These are phyloP conservation scores for Pythium insidiosum DNA, from an alignment of 352 stramenopile species.

Conservation along the genomic window DNA sequence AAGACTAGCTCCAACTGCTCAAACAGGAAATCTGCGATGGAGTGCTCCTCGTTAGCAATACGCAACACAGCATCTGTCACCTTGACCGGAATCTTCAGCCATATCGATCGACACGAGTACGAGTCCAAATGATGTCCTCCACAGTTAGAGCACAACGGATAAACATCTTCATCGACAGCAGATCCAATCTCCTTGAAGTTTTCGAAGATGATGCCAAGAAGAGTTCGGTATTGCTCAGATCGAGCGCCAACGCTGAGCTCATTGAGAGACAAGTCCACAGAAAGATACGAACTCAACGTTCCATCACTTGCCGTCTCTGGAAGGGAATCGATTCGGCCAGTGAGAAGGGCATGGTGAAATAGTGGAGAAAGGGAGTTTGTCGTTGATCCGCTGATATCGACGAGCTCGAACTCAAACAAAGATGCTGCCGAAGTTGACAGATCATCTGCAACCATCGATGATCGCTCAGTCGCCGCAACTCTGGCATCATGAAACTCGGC, in stretches of 20 bases:
- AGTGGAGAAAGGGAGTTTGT: slow-evolving; percentile 42
- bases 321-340: slow-evolving; percentile 61
- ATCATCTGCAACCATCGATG: slow-evolving; percentile 28
- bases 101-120: slow-evolving; percentile 64
- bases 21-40: slow-evolving; percentile 65
- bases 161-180: slow-evolving; percentile 76
- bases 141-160: slow-evolving; percentile 52
- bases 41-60: slow-evolving; percentile 45
- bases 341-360: slow-evolving; percentile 79
- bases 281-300: slow-evolving; percentile 52
- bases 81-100: slow-evolving; percentile 72
- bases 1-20: slow-evolving; percentile 79
- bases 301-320: slow-evolving; percentile 61
- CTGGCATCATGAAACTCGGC: slow-evolving; percentile 80
- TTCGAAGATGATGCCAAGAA: slow-evolving; percentile 81
- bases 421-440: slow-evolving; percentile 51
- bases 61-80: slow-evolving; percentile 68
- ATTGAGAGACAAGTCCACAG: slow-evolving; percentile 62
- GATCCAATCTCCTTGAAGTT: slow-evolving; percentile 80
- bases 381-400: slow-evolving; percentile 70
- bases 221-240: slow-evolving; percentile 53
- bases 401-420: slow-evolving; percentile 80
- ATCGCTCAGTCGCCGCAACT: slow-evolving; percentile 26
- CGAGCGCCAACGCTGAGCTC: slow-evolving; percentile 64
- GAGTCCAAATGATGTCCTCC: slow-evolving; percentile 55